These are phyloP conservation scores for Rhizopogon vesiculosus DNA, from an alignment of 768 basidiomycete genomes.

Conservation along the genomic window DNA sequence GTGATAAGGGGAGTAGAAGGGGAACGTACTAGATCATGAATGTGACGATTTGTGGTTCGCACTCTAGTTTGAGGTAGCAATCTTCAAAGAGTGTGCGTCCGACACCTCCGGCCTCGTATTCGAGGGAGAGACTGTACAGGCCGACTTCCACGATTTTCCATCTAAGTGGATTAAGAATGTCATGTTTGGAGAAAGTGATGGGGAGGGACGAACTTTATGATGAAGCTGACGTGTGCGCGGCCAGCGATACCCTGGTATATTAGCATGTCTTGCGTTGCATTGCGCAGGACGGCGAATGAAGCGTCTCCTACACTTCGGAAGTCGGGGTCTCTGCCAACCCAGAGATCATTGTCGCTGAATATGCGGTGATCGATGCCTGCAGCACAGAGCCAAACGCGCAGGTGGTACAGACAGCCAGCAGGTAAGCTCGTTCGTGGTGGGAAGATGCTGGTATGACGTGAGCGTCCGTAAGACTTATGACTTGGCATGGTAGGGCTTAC, in stretches of 20 bases:
- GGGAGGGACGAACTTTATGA: conserved; percentile 36
- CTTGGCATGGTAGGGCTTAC: conserved; percentile 29
- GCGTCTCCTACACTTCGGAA: conserved; percentile 54
- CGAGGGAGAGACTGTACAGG: conserved; percentile 52
- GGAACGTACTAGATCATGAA: conserved; percentile 59
- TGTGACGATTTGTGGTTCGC: conserved; percentile 45
- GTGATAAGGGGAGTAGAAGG: background rate
- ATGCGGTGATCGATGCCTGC: conserved; percentile 57
- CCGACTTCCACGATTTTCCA: conserved; percentile 43
- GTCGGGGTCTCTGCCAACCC: conserved; percentile 64
- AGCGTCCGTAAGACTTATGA: background rate
- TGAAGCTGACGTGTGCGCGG: conserved; percentile 51
- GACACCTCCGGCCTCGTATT: conserved; percentile 62
- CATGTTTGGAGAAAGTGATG: background rate
- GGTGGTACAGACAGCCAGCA: conserved; percentile 45
- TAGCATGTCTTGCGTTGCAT: conserved; percentile 37
- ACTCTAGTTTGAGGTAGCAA: conserved; percentile 46
- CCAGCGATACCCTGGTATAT: conserved; percentile 56
- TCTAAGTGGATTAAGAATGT: conserved; percentile 24
- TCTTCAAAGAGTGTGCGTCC: conserved; percentile 52
- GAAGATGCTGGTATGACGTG: conserved; percentile 38
- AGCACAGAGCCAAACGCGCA: conserved; percentile 62
- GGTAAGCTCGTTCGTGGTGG: conserved; percentile 57
- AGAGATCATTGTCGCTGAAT: conserved; percentile 60
- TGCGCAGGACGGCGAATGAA: conserved; percentile 47